Base-by-base conservation (phyloP, 225 moss, liverwort and hornwort species). In the Polytrichum formosum region DNA sequence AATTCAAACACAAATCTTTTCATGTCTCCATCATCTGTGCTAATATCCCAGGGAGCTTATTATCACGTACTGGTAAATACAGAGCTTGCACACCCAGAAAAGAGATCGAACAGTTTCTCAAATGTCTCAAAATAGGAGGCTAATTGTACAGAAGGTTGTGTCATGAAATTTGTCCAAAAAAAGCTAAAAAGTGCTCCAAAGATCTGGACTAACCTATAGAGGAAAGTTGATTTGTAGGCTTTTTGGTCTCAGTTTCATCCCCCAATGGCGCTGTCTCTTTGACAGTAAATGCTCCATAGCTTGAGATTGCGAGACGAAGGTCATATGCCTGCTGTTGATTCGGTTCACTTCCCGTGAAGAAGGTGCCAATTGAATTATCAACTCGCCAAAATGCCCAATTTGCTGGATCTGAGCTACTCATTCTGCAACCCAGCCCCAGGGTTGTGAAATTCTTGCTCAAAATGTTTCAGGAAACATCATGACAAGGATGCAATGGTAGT, bases 321-420 rank as follows among this genome's bases (percentile, higher is more conserved):
- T 94, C 96, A 75, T 83, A 75, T 4, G 90, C 84, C 66, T 26
- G 79, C 62, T 74, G 78, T 66, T 79, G 82, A 53, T 62, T 77
- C 30, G 55, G 72, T 83, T 25, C 69, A 18, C 62, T 73, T 76
- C 54, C 76, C 54, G 88, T 28, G 60, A 84, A 91, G 75, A 97
- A 97, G 7, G 93, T 88, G 25, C 92, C 87, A 63, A 88, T 80
- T 26, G 84, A 91, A 71, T 87, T 97, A 67, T 94, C 94, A 64
- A 92, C 88, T 77, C 94, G 87, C 96, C 96, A 97, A 76, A 97
- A 97, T 58, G 92, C 79, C 83, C 84, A 91, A 29, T 65, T 79
- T 54, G 62, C 75, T 26, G 60, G 63, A 72, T 76, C 70, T 53
- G 53, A n/a, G 26, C 21, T 71, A 26, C 55, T 64, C 26, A 65